Percentiles rank a stretch among this genome's conserved stretches.
Evolutionary conservation across 2,329 filamentous ascomycete genomes (phyloP).

Genomic region (Gnomoniopsis smithogilvyi): DNA sequence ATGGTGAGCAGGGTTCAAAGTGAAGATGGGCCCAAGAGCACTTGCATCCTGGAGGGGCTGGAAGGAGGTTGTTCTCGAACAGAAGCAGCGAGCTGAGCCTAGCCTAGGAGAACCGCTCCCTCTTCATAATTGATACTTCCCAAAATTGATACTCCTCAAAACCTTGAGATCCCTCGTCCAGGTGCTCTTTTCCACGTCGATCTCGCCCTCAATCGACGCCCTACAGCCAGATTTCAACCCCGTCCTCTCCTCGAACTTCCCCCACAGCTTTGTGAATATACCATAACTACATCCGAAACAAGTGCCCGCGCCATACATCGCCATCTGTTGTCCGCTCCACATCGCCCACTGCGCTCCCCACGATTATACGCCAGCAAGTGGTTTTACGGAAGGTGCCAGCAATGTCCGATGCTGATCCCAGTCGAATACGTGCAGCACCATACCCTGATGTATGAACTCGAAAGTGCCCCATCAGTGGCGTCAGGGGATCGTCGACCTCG

Average conservation of each 20-base stretch:
- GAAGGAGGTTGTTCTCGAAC: no score
- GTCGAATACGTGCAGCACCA: conserved; percentile 31
- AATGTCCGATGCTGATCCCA: conserved; percentile 26
- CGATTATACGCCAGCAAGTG: conserved; percentile 12
- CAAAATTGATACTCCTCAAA: no score
- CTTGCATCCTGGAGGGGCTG: no score
- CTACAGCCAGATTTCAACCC: conserved; percentile 6
- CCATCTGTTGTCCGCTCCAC: conserved; percentile 5
- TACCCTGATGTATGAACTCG: conserved; percentile 28
- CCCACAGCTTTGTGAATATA: conserved; percentile 19
- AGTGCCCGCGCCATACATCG: neutral
- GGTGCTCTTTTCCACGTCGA: neutral
- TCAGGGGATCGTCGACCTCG: conserved; percentile 16
- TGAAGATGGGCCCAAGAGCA: neutral
- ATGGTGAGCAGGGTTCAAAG: neutral
- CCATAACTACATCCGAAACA: conserved; percentile 16
- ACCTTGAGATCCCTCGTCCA: neutral
- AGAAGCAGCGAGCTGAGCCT: no score
- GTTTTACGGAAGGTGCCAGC: conserved; percentile 23
- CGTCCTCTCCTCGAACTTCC: conserved; percentile 17
- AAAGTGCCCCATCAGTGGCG: conserved; percentile 22
- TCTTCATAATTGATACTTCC: no score
- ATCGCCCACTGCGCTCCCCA: conserved; percentile 18
- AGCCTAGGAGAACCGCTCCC: no score
- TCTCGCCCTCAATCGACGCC: conserved; percentile 1